Percentiles rank a stretch among this genome's conserved stretches.
Evolutionary conservation across 192 early-diverging fungal species (phyloP).

Genomic region (Ambispora gerdemannii): DNA sequence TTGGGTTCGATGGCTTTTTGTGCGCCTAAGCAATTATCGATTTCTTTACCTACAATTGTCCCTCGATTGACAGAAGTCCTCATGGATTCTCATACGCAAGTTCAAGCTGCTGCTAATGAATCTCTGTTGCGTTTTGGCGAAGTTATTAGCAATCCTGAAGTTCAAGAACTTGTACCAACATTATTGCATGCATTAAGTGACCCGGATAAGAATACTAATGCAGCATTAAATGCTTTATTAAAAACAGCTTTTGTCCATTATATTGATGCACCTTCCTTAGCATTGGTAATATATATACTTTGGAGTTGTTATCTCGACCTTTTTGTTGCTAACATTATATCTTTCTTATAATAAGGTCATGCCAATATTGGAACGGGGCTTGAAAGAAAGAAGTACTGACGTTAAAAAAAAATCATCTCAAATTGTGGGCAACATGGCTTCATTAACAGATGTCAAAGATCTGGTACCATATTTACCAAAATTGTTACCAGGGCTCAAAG

Average conservation of each 20-base stretch:
- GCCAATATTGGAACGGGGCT: conserved; percentile 89
- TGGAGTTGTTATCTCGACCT: not conserved
- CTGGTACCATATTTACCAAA: conserved; percentile 82
- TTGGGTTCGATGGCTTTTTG: conserved; percentile 93
- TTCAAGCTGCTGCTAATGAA: conserved; percentile 79
- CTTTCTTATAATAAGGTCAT: conserved; percentile 52
- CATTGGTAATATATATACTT: conserved; percentile 48
- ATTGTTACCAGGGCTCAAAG: conserved; percentile 84
- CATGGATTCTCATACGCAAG: conserved; percentile 89
- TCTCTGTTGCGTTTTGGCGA: conserved; percentile 87
- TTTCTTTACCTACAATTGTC: conserved; percentile 86
- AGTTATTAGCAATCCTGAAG: conserved; percentile 98
- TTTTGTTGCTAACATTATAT: not conserved
- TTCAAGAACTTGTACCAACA: conserved; percentile 85
- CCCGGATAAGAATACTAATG: conserved; percentile 81
- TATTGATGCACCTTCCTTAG: conserved; percentile 94
- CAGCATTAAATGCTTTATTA: conserved; percentile 80
- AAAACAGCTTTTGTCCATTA: conserved; percentile 97
- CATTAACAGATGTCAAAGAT: conserved; percentile 88
- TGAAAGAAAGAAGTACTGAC: conserved; percentile 83
- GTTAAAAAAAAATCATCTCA: conserved; percentile 95
- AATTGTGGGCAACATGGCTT: conserved; percentile 98
- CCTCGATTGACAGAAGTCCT: conserved; percentile 90
- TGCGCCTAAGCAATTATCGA: conserved; percentile 91
- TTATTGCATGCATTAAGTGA: conserved; percentile 84